Evolutionary conservation across 768 basidiomycete genomes (phyloP).

Genomic region (Fomitopsis serialis): DNA sequence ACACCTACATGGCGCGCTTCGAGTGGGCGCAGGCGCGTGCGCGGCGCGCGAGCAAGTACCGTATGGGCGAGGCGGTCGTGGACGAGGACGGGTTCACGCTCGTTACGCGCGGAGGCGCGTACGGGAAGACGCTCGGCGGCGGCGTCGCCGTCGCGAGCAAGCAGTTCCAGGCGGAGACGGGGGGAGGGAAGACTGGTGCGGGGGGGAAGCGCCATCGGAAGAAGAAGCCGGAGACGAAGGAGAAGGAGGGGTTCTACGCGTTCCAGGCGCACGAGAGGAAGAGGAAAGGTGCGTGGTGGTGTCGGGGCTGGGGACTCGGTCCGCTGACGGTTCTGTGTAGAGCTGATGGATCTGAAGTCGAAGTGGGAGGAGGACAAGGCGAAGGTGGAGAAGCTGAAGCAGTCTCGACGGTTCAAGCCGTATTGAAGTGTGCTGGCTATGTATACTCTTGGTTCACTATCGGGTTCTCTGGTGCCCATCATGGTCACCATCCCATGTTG

Average conservation of each 20-base stretch:
- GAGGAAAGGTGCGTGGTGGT: conserved; percentile 55
- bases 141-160: conserved; percentile 65
- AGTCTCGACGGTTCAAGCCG: conserved; percentile 79
- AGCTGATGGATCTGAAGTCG: conserved; percentile 55
- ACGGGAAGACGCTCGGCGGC: conserved; percentile 83
- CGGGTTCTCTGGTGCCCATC: no score
- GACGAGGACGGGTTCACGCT: conserved; percentile 95
- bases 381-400: conserved; percentile 75
- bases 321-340: conserved; percentile 25
- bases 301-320: conserved; percentile 12
- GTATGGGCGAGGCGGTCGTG: conserved; percentile 82
- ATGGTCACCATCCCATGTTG: no score
- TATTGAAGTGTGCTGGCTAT: conserved; percentile 46
- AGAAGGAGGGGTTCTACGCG: conserved; percentile 67
- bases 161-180: conserved; percentile 34
- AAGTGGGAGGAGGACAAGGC: conserved; percentile 89
- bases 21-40: conserved; percentile 65
- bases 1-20: conserved; percentile 70
- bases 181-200: conserved; percentile 15
- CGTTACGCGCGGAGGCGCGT: conserved; percentile 87
- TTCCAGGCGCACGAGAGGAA: conserved; percentile 92
- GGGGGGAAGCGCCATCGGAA: conserved; percentile 42
- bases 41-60: conserved; percentile 60
- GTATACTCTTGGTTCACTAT: no score
- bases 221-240: conserved; percentile 61